Percentiles rank a stretch among this genome's conserved stretches.
Conservation (phyloP, 2,329 filamentous ascomycete genomes). For the Diaporthe velutina region DNA sequence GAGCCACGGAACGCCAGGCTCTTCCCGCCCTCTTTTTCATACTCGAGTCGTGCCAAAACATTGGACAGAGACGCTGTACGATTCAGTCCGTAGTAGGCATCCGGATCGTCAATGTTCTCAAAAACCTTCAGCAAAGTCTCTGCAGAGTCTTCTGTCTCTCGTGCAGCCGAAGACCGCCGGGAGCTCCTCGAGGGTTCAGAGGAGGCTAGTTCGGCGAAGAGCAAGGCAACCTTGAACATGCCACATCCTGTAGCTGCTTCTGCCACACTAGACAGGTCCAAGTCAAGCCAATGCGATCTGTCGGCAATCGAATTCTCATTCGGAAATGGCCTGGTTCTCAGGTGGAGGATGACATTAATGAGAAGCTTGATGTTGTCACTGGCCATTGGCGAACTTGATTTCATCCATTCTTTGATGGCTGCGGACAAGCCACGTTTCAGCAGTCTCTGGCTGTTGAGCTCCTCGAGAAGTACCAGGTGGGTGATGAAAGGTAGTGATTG, state of each 20-base stretch:
- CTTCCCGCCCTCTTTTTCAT: slow-evolving; percentile 89
- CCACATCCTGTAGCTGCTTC: slow-evolving; percentile 81
- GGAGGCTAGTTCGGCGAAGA: slow-evolving; percentile 82
- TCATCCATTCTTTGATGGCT: slow-evolving; percentile 75
- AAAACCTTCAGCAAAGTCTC: slow-evolving; percentile 86
- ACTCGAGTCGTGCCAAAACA: slow-evolving; percentile 85
- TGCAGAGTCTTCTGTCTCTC: slow-evolving; percentile 64
- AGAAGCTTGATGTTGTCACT: slow-evolving; percentile 78
- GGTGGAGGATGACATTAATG: slow-evolving; percentile 84
- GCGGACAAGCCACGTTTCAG: slow-evolving; percentile 75
- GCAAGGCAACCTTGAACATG: slow-evolving; percentile 87
- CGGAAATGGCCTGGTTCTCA: slow-evolving; percentile 83
- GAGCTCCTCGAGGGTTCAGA: slow-evolving; percentile 69
- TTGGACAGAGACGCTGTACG: slow-evolving; percentile 82
- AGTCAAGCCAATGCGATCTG: slow-evolving; percentile 85
- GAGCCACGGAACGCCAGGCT: slow-evolving; percentile 92
- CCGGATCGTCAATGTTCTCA: slow-evolving; percentile 93
- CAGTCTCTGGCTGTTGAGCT: slow-evolving; percentile 71
- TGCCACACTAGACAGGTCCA: slow-evolving; percentile 80
- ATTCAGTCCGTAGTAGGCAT: slow-evolving; percentile 93
- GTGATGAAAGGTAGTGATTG: slow-evolving; percentile 85
- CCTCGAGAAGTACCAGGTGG: slow-evolving; percentile 81
- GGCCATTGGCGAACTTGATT: slow-evolving; percentile 56
- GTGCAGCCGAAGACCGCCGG: slow-evolving; percentile 74
- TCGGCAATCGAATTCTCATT: slow-evolving; percentile 84